Percentiles rank a stretch among this genome's conserved stretches.
Evolutionary conservation across 1,284 basidiomycete genomes (phyloP).

Genomic region (Pterulicium gracile): DNA sequence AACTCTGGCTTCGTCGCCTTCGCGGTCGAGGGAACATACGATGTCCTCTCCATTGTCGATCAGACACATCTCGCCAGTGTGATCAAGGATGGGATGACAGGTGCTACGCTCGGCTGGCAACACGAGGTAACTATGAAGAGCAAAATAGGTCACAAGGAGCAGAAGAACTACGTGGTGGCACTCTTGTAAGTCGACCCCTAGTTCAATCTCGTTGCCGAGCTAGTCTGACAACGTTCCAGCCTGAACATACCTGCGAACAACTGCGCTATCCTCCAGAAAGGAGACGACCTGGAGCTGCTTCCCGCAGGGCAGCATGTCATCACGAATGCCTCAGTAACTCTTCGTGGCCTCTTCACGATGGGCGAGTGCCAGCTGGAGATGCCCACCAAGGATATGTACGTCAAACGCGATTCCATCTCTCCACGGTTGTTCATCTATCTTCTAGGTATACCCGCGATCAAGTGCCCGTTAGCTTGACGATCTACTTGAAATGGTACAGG

Average conservation of each 20-base stretch:
- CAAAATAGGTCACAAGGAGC: slow-evolving; percentile 27
- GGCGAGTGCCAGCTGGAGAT: slow-evolving; percentile 77
- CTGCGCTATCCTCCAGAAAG: slow-evolving; percentile 70
- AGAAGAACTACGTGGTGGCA: slow-evolving; percentile 62
- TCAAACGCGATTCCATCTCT: slow-evolving; percentile 4
- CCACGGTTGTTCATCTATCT: slow-evolving; percentile 6
- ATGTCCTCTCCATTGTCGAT: slow-evolving; percentile 68
- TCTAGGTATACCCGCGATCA: slow-evolving; percentile 70
- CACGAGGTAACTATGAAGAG: slow-evolving; percentile 70
- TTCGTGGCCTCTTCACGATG: slow-evolving; percentile 66
- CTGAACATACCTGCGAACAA: slow-evolving; percentile 76
- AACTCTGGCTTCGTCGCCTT: slow-evolving; percentile 70
- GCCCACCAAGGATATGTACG: slow-evolving; percentile 75
- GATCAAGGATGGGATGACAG: slow-evolving; percentile 53
- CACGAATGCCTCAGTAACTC: slow-evolving; percentile 68
- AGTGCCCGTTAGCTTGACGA: slow-evolving; percentile 71
- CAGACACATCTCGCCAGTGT: slow-evolving; percentile 60
- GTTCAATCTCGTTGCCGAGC: slow-evolving; percentile 5
- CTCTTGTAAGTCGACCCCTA: slow-evolving; percentile 42
- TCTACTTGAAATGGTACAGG: slow-evolving; percentile 64
- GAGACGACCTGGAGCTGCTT: slow-evolving; percentile 68
- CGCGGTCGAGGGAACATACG: slow-evolving; percentile 62
- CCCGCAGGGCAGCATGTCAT: slow-evolving; percentile 73
- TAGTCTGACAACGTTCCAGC: slow-evolving; percentile 23
- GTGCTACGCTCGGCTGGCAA: slow-evolving; percentile 47